Percentiles rank a stretch among this genome's conserved stretches.
Conservation (phyloP, 2,329 filamentous ascomycete species). For the Hypoxylon sp. region DNA sequence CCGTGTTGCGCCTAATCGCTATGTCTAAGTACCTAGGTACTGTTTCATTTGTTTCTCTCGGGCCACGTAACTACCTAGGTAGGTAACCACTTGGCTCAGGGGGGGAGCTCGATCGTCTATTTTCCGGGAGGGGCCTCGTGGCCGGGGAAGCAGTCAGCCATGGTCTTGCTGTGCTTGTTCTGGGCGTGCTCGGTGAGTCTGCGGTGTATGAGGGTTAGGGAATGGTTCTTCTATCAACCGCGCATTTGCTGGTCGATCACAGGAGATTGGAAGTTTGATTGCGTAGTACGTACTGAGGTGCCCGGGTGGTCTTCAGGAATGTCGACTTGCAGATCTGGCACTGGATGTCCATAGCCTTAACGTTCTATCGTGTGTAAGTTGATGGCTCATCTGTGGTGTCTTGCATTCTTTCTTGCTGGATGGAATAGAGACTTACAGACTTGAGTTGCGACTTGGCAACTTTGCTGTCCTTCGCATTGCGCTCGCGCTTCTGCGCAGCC, state of each 20-base stretch:
- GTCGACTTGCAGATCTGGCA: constrained; percentile 80
- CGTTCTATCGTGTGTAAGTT: constrained; percentile 61
- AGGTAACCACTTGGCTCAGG: neutral
- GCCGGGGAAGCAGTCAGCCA: constrained; percentile 75
- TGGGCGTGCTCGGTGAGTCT: constrained; percentile 75
- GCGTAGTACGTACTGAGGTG: constrained; percentile 69
- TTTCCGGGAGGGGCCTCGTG: constrained; percentile 43
- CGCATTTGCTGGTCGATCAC: no score
- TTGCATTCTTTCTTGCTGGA: neutral
- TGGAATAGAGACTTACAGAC: constrained; percentile 58
- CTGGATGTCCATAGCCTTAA: constrained; percentile 77
- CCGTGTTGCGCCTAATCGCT: constrained; percentile 39
- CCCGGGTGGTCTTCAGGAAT: constrained; percentile 80
- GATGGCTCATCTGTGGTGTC: neutral
- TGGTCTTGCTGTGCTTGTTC: constrained; percentile 80
- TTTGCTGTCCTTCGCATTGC: constrained; percentile 70
- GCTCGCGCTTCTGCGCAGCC: constrained; percentile 76
- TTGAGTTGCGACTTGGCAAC: constrained; percentile 74
- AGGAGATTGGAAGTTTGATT: no score
- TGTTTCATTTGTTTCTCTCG: no score
- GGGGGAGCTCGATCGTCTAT: constrained; percentile 2
- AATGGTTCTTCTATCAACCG: no score
- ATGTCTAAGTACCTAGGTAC: no score
- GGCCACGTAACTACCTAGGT: no score
- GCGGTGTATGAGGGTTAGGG: no score